These are phyloP conservation scores for Corymbia maculata DNA, from an alignment of 345 rosid species.

Conservation along the genomic window DNA sequence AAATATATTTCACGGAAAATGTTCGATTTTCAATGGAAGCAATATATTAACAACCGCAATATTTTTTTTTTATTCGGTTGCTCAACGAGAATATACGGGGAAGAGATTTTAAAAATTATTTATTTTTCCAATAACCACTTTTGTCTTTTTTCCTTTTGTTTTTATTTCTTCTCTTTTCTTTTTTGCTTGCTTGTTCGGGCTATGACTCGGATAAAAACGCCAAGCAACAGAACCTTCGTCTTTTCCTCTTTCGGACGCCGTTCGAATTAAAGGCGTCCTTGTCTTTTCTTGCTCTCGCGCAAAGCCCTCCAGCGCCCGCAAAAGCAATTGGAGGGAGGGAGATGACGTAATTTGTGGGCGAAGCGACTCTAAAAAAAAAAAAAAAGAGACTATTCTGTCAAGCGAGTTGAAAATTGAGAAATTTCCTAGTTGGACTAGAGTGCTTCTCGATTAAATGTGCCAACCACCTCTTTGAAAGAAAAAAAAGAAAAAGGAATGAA, in stretches of 20 bases:
- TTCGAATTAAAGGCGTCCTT: not conserved
- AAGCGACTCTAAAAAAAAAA: not conserved
- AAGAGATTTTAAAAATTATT: not conserved
- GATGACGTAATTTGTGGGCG: not conserved
- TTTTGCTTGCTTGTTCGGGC: not conserved
- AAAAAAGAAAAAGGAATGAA: not conserved
- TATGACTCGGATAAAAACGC: not conserved
- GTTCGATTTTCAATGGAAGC: not conserved
- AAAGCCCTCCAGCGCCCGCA: not conserved
- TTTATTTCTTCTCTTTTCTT: not conserved
- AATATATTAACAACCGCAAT: not conserved
- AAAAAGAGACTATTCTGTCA: too few relatives aligned
- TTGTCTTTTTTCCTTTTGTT: not conserved
- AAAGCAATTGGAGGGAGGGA: not conserved
- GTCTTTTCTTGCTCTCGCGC: not conserved
- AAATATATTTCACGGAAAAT: too few relatives aligned
- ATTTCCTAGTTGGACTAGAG: not conserved
- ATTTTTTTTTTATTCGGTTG: not conserved
- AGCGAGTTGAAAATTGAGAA: not conserved
- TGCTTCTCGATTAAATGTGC: not conserved
- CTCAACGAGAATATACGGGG: not conserved
- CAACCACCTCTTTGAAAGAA: not conserved
- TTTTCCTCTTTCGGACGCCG: not conserved
- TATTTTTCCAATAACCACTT: not conserved
- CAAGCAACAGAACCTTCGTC: not conserved